Evolutionary conservation across 2,329 filamentous ascomycete genomes (phyloP), one percentile per base, ranked within the genome.

Genomic region (Hypoxylon sp.): DNA sequence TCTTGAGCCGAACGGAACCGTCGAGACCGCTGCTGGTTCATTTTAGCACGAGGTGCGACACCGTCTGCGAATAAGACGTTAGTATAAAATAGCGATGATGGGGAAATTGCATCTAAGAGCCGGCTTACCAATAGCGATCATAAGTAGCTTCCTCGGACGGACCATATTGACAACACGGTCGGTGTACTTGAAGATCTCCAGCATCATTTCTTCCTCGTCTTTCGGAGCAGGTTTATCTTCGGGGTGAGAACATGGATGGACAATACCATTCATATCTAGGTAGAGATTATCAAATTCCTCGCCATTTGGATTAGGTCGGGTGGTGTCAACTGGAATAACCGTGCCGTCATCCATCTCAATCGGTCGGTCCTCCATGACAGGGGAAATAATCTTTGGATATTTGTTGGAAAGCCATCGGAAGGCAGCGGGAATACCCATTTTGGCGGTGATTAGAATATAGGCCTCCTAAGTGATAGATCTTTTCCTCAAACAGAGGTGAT

Each of bases 151-250:
- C 74, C 96, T 90, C 9, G 96, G 96, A 67, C 96, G 92, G 72
- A 97, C 95, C 95, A 99, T 99, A 80, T 97, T 98, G 73, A 99
- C 93, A 24, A 99, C 94, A 67, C 96, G 92, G 78, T 99, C 94
- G n/a, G 96, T 99, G 81, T 99, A 99, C 78, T 92, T 93, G 85
- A 99, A 99, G 69, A 99, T 91, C 78, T 97, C 97, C 75, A 98
- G 80, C 96, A 99, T 99, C 96, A 99, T 99, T 83, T 98, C 96
- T 80, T 97, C 94, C 83, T 99, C 96, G 68, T 96, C 95, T 77
- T 91, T 92, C 10, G 96, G 96, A 3, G 96, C 90, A 1, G 96
- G 94, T 70, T 90, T 90, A 77, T 98, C 95, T 80, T 99, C 96
- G 0, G 96, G 96, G 82, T 99, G 96, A 51, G 95, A 97, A 83